These are phyloP conservation scores for Plantago major DNA, from an alignment of 257 asterid species.

Conservation along the genomic window DNA sequence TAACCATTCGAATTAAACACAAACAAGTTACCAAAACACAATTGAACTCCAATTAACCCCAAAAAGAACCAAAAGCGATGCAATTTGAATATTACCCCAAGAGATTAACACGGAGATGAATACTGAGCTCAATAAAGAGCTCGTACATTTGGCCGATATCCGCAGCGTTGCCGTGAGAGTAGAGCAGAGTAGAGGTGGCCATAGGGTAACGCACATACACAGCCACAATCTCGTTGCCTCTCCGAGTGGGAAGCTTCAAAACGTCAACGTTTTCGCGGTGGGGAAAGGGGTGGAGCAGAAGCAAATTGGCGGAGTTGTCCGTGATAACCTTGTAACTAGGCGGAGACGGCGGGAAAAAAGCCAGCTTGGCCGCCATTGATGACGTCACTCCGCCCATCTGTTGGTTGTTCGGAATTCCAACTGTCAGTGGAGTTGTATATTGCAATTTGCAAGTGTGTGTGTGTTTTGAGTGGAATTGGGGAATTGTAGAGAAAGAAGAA, in stretches of 20 bases:
- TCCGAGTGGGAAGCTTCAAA: constrained; percentile 65
- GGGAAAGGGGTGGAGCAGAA: constrained; percentile 69
- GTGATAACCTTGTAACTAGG: constrained; percentile 62
- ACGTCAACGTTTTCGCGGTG: constrained; percentile 95
- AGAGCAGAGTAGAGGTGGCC: constrained; percentile 80
- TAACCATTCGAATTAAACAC: background rate
- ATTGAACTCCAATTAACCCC: background rate
- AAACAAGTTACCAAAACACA: constrained; percentile 3
- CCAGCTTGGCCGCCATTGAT: constrained; percentile 95
- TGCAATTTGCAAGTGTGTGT: background rate
- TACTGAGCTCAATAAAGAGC: constrained; percentile 84
- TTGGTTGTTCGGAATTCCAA: background rate
- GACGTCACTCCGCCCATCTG: constrained; percentile 94
- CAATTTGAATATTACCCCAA: constrained; percentile 51
- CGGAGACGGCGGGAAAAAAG: constrained; percentile 89
- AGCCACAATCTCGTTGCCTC: constrained; percentile 81
- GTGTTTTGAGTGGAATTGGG: background rate
- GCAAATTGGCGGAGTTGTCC: constrained; percentile 54
- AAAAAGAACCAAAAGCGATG: background rate
- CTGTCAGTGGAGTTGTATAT: background rate
- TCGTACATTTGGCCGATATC: constrained; percentile 97
- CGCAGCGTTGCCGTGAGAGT: constrained; percentile 94
- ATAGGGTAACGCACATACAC: constrained; percentile 79
- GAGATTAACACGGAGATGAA: constrained; percentile 82
- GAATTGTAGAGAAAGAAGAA: background rate